Base-by-base conservation (phyloP, 1,284 basidiomycete species). In the Rhodotorula mucilaginosa region DNA sequence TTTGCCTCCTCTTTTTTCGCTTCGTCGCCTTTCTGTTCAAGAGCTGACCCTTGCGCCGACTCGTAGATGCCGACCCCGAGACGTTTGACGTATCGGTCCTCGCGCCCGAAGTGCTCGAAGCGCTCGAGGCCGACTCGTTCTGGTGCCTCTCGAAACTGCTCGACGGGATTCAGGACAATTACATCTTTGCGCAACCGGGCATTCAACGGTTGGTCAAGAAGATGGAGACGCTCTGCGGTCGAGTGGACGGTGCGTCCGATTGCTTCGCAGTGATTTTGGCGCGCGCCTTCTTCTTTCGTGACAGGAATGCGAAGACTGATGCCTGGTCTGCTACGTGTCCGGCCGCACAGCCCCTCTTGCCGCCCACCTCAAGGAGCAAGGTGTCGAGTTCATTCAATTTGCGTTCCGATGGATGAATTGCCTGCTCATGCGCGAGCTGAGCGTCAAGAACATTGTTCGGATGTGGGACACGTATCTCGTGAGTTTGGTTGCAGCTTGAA, bases 381-480 rank as follows among this genome's bases (percentile, higher is more conserved):
- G 91, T 77, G 93, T 98, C 76, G 93, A 97, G 83, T 98, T 96
- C 79, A 96, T 98, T 88, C 94, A 98, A 80, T 98, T 97, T 76
- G 93, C 95, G 54, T 98, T 98, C 82, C 86, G 95, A 62, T 98
- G 94, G 94, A 97, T 98, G 92, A 97, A 98, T 80, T 97, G 95
- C 80, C 83, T 98, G 65, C 85, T 97, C 70, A 97, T 98, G 94
- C 87, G 94, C 69, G 94, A 97, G 83, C 90, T 98, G 76, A 94
- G 89, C 76, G 92, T 97, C 65, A 88, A 90, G 78, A 96, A 96
- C 80, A 97, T 95, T 19, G 91, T 97, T 66, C 87, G 94, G 68
- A 97, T 97, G 94, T 98, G 94, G 94, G 94, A 98, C 81, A 97
- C 95, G 13, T 98, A 98, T 82, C 83, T 97, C 78, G 94, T 97